Evolutionary conservation across 2,329 filamentous ascomycete genomes (phyloP).

Genomic region (Hortaea sp.): DNA sequence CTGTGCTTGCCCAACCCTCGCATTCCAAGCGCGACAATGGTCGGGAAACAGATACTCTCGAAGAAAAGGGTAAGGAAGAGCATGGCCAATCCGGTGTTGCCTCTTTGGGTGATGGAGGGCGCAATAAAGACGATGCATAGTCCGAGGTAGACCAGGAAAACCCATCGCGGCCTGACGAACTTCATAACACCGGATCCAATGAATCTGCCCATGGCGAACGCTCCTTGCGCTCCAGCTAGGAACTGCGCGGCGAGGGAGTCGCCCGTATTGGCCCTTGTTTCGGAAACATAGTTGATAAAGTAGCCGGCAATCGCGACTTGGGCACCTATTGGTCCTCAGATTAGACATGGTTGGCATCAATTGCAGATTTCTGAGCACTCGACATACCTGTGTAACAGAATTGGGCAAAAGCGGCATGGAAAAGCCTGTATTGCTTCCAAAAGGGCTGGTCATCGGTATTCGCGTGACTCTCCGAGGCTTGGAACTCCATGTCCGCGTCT

Average conservation of each 20-base stretch:
- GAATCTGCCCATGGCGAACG: slow-evolving; percentile 65
- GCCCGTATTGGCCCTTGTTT: slow-evolving; percentile 46
- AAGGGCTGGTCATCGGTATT: slow-evolving; percentile 39
- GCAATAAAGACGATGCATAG: slow-evolving; percentile 48
- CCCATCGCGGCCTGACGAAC: slow-evolving; percentile 55
- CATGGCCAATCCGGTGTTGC: slow-evolving; percentile 45
- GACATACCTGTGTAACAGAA: slow-evolving; percentile 63
- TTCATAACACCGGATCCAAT: slow-evolving; percentile 56
- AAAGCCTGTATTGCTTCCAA: slow-evolving; percentile 56
- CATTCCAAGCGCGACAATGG: slow-evolving; percentile 70
- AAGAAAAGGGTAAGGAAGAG: slow-evolving; percentile 62
- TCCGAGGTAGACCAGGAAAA: slow-evolving; percentile 59
- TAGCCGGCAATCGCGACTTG: slow-evolving; percentile 35
- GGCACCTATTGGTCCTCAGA: neutral
- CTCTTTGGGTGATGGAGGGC: slow-evolving; percentile 42
- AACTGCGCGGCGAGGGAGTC: slow-evolving; percentile 54
- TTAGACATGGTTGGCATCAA: no score
- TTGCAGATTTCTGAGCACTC: no score
- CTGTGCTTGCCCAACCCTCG: slow-evolving; percentile 66
- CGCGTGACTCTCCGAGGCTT: slow-evolving; percentile 28
- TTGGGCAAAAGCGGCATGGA: slow-evolving; percentile 65
- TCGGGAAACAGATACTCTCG: slow-evolving; percentile 73
- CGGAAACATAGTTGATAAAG: slow-evolving; percentile 57
- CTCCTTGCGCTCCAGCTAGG: slow-evolving; percentile 62
- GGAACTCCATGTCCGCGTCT: slow-evolving; percentile 51